These are phyloP conservation scores for Leptomonas pyrrhocoris DNA, from an alignment of 208 protist species.

Conservation along the genomic window DNA sequence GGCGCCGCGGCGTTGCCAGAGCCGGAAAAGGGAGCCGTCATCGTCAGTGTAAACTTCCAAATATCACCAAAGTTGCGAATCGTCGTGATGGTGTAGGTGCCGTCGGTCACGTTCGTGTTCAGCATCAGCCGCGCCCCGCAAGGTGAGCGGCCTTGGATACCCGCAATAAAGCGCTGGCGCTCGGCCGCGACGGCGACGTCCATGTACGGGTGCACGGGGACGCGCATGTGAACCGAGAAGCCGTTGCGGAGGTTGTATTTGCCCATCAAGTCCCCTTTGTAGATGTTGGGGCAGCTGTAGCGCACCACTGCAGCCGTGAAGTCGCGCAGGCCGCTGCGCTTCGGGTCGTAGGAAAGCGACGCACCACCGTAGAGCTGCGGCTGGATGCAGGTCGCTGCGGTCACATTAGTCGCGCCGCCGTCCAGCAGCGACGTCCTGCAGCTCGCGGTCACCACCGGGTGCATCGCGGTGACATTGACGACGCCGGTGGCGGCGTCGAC, in stretches of 20 bases:
- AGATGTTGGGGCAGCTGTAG: conserved; percentile 43
- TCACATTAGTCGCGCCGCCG: conserved; percentile 35
- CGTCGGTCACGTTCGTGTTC: conserved; percentile 57
- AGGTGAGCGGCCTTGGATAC: conserved; percentile 54
- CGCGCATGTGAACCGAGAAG: conserved; percentile 45
- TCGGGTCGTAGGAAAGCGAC: conserved; percentile 58
- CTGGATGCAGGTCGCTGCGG: conserved; percentile 47
- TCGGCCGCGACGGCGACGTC: conserved; percentile 62
- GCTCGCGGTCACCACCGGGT: conserved; percentile 46
- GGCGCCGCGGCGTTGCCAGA: conserved; percentile 12
- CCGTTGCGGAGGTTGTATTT: conserved; percentile 60
- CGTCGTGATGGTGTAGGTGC: conserved; percentile 39
- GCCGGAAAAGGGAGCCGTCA: conserved; percentile 28
- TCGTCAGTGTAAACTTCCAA: conserved; percentile 64
- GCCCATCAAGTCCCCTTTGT: conserved; percentile 55
- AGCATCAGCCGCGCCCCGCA: conserved; percentile 64
- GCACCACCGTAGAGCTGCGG: conserved; percentile 39
- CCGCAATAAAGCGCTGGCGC: conserved; percentile 53
- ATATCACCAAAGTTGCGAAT: conserved; percentile 63
- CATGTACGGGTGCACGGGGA: conserved; percentile 51
- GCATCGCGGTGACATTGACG: conserved; percentile 35
- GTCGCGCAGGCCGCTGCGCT: conserved; percentile 66
- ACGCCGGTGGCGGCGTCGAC: conserved; percentile 23
- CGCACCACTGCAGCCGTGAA: conserved; percentile 42
- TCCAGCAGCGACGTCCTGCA: conserved; percentile 33